A percentile compares a stretch with the other conserved stretches of the same genome.
Evolutionary conservation across 495 filamentous ascomycete species (phyloP).

Genomic region (Pyronema omphalodes): DNA sequence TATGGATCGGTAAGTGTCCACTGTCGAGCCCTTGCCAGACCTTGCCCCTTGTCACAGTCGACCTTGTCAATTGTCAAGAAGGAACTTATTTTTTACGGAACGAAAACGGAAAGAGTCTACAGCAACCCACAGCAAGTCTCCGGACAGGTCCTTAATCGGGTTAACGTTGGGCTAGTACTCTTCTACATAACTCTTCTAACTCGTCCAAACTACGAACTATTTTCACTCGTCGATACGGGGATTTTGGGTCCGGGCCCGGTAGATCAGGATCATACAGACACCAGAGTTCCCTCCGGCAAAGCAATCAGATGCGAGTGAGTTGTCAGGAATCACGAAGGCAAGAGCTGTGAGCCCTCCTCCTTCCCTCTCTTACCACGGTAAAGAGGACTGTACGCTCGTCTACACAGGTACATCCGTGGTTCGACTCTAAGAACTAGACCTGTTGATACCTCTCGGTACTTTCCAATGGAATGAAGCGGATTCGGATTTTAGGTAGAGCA

Average conservation of each 20-base stretch:
- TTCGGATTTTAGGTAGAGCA: background rate
- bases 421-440: too few species aligned
- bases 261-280: background rate
- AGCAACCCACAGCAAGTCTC: background rate
- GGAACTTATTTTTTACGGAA: background rate
- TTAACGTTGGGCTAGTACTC: too few species aligned
- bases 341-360: background rate
- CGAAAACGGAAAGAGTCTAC: background rate
- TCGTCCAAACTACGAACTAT: background rate
- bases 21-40: background rate
- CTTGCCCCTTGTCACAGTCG: background rate
- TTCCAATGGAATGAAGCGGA: background rate
- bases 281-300: background rate
- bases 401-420: too few species aligned
- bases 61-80: background rate
- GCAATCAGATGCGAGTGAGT: conserved; percentile 2
- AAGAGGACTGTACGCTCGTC: too few species aligned
- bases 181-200: too few species aligned
- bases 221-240: background rate
- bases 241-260: background rate
- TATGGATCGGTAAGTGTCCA: background rate
- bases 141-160: background rate
- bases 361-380: too few species aligned
- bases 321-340: background rate
- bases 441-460: too few species aligned